These are phyloP conservation scores for Erodium maritimum DNA, from an alignment of 345 rosid genomes.

Conservation along the genomic window DNA sequence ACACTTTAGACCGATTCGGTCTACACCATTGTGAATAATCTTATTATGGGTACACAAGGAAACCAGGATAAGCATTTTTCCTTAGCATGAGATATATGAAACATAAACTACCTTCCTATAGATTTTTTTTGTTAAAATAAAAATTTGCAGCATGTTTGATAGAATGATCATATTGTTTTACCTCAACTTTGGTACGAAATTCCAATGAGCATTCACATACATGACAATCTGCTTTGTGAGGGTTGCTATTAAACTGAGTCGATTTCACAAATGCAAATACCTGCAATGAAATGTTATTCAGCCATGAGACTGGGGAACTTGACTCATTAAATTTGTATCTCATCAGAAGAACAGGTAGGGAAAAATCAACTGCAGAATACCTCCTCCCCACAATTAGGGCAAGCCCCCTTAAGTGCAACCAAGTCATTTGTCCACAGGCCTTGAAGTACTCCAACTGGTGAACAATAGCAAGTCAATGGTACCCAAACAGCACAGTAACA, in stretches of 20 bases:
- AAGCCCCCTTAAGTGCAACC: slow-evolving; percentile 77
- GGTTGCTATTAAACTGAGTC: slow-evolving; percentile 39
- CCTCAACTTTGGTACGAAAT: slow-evolving; percentile 83
- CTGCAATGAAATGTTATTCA: slow-evolving; percentile 24
- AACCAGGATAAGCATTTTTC: too few species aligned
- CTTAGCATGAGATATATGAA: too few species aligned
- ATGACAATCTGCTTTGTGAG: slow-evolving; percentile 86
- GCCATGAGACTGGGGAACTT: slow-evolving; percentile 1
- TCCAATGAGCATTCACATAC: slow-evolving; percentile 75
- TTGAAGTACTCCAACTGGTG: slow-evolving; percentile 60
- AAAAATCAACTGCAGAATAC: too few species aligned
- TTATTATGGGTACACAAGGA: too few species aligned
- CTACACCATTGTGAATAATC: too few species aligned
- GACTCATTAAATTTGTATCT: slow-evolving; percentile 2
- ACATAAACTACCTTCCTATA: neutral
- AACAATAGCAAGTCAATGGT: slow-evolving; percentile 4
- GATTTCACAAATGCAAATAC: slow-evolving; percentile 84
- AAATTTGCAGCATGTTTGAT: neutral
- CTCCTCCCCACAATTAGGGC: slow-evolving; percentile 98
- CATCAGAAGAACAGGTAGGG: too few species aligned
- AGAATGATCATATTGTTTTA: slow-evolving; percentile 14
- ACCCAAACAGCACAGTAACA: neutral
- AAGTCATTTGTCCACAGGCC: slow-evolving; percentile 90
- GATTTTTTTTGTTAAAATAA: neutral
- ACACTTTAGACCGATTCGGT: too few species aligned